Base-by-base conservation (phyloP, 2,329 filamentous ascomycete genomes). In the Aspergillus piperis region DNA sequence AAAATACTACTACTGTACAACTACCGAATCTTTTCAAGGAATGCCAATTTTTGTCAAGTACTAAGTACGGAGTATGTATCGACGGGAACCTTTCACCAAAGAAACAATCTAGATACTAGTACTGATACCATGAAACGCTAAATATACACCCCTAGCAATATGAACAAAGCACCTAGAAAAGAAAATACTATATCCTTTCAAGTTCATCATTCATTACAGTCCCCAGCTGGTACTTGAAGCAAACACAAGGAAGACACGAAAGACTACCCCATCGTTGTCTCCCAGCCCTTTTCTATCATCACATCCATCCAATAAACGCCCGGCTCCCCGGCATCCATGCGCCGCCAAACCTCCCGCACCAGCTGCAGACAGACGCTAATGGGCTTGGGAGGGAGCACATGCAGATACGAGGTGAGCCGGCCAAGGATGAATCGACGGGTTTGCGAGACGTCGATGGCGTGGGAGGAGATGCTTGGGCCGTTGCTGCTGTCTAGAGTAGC, bases 211-310 rank as follows among this genome's bases (percentile, higher is more conserved):
- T 13, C 25, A 27, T 50, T 19, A 50, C 47, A 36, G 8, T 39
- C n/a, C 27, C 23, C 3, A 27, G 48, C 5, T 21, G 11, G 32
- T 4, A 25, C 19, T 27, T 19, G 19, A 23, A 15, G 32, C n/a
- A 21, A 15, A 15, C 10, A n/a, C 38, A 36, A 19, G 17, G 19
- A 30, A 42, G 27, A 17, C 6, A 11, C 13, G 11, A n/a, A 17
- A 19, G 17, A 25, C 62, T 60, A 81, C 19, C 79, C 82, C 79
- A 84, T 82, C 25, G 84, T 80, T 13, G 82, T 84, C 69, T 85
- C 81, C 81, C 82, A 84, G 8, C 81, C 80, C 60, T 82, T 83
- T 68, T 84, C 82, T 64, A 83, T 81, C 80, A 84, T 82, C 5
- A 85, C 78, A 67, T 85, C 82, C 65, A 85, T 78, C 83, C 83